These are phyloP conservation scores for Fragilaria radians DNA, from an alignment of 108 stramenopile genomes.

Conservation along the genomic window DNA sequence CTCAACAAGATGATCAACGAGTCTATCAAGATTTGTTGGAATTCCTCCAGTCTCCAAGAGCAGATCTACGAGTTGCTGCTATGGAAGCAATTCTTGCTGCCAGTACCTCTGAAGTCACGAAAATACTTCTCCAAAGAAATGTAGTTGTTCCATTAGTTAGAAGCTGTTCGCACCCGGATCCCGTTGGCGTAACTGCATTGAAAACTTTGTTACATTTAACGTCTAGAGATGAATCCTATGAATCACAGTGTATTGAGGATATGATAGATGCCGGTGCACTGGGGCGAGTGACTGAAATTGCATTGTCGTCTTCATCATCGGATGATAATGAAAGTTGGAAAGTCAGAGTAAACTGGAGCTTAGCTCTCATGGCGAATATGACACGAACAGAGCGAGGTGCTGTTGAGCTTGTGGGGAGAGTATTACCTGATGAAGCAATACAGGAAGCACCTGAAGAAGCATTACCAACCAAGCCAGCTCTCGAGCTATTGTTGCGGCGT, in stretches of 20 bases:
- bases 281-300: constrained; percentile 54
- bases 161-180: constrained; percentile 12
- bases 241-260: constrained; percentile 44
- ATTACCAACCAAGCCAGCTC: constrained; percentile 39
- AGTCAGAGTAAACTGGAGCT: constrained; percentile 52
- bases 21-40: constrained; percentile 33
- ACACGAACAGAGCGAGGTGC: constrained; percentile 69
- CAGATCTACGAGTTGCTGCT: constrained; percentile 33
- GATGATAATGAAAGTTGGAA: constrained; percentile 18
- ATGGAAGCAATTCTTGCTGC: constrained; percentile 34
- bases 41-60: constrained; percentile 31
- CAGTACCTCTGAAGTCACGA: constrained; percentile 12
- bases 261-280: constrained; percentile 42
- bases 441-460: constrained; percentile 11
- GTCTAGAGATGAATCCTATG: constrained; percentile 15
- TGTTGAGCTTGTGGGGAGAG: constrained; percentile 59
- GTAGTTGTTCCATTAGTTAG: constrained; percentile 22
- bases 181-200: constrained; percentile 9
- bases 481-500: constrained; percentile 57
- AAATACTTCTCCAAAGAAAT: constrained; percentile 21
- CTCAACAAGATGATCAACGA: constrained; percentile 11
- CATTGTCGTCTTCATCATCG: constrained; percentile 25
- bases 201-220: constrained; percentile 28
- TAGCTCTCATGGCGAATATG: constrained; percentile 73
- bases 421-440: constrained; percentile 69